phyloP scores from a whole-genome alignment of 129 eudicot genomes.

The Escallonia herrerae region DNA sequence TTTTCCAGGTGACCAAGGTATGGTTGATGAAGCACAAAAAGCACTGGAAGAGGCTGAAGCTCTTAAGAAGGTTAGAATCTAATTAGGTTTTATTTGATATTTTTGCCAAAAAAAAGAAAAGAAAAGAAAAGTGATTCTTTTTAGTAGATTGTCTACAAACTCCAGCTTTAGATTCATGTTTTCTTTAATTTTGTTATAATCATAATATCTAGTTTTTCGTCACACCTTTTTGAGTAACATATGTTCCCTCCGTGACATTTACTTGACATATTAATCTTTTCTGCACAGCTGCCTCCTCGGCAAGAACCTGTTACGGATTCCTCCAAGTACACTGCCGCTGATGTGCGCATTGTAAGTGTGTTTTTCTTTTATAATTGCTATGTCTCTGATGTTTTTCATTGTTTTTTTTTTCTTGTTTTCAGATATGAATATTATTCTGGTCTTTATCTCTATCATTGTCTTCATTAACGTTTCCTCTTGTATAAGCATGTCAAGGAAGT shows the following conservation, averaged over 20 bases:
- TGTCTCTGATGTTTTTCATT: slow-evolving; percentile 2
- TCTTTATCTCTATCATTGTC: not conserved
- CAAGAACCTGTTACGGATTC: slow-evolving; percentile 73
- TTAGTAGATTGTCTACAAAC: slow-evolving; percentile 3
- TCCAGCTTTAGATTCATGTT: slow-evolving; percentile 5
- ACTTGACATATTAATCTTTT: slow-evolving; percentile 11
- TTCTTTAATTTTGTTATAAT: slow-evolving; percentile 3
- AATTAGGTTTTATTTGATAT: slow-evolving; percentile 9
- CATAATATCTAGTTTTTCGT: not conserved
- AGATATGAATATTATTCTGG: not conserved
- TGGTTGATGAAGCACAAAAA: slow-evolving; percentile 94
- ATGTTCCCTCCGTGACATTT: not conserved
- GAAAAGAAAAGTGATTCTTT: not conserved
- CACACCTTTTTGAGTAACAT: not conserved
- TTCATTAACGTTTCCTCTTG: not conserved
- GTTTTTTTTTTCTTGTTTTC: not conserved
- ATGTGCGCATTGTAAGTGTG: slow-evolving; percentile 91
- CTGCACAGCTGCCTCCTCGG: slow-evolving; percentile 48
- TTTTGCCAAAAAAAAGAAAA: not conserved
- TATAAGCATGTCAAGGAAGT: slow-evolving; percentile 1
- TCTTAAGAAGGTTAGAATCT: slow-evolving; percentile 65
- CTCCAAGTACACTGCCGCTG: slow-evolving; percentile 88
- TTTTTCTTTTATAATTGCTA: not conserved
- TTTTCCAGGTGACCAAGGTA: slow-evolving; percentile 83
- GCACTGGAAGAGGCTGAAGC: slow-evolving; percentile 98